Evolutionary conservation across 495 filamentous ascomycete genomes (phyloP), one percentile per base, ranked within the genome.

Genomic region (Lentithecium fluviatile): DNA sequence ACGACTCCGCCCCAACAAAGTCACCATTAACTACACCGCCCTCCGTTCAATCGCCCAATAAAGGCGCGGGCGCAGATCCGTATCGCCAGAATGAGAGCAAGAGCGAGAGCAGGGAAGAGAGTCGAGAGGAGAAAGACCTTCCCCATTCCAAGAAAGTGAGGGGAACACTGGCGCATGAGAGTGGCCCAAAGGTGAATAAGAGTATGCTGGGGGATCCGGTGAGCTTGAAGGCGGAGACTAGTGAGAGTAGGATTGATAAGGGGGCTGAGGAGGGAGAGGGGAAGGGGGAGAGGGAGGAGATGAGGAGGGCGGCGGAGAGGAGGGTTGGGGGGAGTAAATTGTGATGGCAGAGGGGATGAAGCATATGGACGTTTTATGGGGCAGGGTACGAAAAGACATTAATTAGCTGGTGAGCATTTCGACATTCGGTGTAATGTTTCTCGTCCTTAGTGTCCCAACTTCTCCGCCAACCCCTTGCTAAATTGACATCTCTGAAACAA

Each of bases 201-300:
- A 64, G 11, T 10, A 58, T 64, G 61, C 46, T 64, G 36, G 61
- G 61, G 19, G 61, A 64, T 53, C 47, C 61, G 36, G 49, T 42
- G 32, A 58, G 46, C 34, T 45, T 63, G 45, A 63, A 56, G 34
- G 37, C 52, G 34, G 60, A 63, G 60, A 63, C 52, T n/a, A 57
- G 47, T 47, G 49, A 38, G 21, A 48, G 38, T 13, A 25, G 46
- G 13, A 3, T 10, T 43, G 52, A 26, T 2, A 15, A 15, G 20
- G 60, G 45, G 1, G 52, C 34, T 3, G 25, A 23, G 36, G 4
- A 15, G 17, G 45, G 23, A 3, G 34, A 32, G 26, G 23, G 56
- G 12, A 50, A 49, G 15, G 38, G 29, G 20, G 29, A n/a, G n/a
- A n/a, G n/a, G 29, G 29, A 32, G 10, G 29, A 19, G 36, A 53